Evolutionary conservation across 257 asterid genomes (phyloP), one percentile per base, ranked within the genome.

Genomic region (Rubia yunnanensis): DNA sequence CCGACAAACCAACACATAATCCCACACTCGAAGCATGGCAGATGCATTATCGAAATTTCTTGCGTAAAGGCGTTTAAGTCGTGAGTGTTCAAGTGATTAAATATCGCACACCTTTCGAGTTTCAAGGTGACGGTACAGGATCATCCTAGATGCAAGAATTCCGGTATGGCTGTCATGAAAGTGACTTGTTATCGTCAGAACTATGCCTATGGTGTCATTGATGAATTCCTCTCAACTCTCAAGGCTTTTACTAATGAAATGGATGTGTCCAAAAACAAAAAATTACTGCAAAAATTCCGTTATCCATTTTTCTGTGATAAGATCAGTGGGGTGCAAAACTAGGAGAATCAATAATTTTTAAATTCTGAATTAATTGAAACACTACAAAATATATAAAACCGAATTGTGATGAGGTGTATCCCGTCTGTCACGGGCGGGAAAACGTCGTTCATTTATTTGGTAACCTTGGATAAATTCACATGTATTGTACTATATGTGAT

Each of bases 371-470:
- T 48, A 24, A 57, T 57, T 57, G 63, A 17, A 57, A 57, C 39
- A 5, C 22, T 27, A 30, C 61, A 57, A 28, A 30, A 57, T 5
- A n/a, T n/a, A n/a, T n/a, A n/a, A 17, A 28, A 28, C n/a, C 2
- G n/a, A 10, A 9, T 41, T 41, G 41, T 17, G 31, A 15, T 15
- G 22, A 44, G 52, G 52, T 15, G 20, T 44, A n/a, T 68, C 64
- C 71, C 75, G 83, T 80, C 84, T 68, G 84, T 86, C 90, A 83
- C 86, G 88, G 81, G 85, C 79, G 69, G 24, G 46, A 60, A 70
- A 44, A 59, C 14, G 52, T 15, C 11, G 10, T 32, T 69, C 52
- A 52, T 58, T 58, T 27, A 56, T 39, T 64, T 23, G 54, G 34
- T 26, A 62, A 35, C 53, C 65, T 27, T 67, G 22, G 46, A 15